Evolutionary conservation across 1,284 basidiomycete genomes (phyloP), one percentile per base, ranked within the genome.

Genomic region (Spongispora temasekensis): DNA sequence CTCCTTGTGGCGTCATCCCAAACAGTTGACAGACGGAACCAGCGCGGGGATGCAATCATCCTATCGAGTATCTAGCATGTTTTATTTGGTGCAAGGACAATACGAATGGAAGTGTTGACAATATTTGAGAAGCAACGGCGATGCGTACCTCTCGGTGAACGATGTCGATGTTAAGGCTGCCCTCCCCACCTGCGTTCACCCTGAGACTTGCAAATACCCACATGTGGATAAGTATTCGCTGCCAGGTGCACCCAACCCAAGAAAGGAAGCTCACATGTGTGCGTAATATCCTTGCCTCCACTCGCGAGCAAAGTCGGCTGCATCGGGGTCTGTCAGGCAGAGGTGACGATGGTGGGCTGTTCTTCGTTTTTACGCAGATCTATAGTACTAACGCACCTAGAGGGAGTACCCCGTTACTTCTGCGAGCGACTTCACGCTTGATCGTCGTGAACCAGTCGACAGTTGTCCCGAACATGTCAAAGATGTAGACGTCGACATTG

Each of bases 381-480:
- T n/a, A n/a, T n/a, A n/a, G n/a, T n/a, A n/a, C n/a, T n/a, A n/a
- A 53, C 50, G 27, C 6, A 75, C 71, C 65, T 60, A 9, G 55
- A n/a, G 51, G 23, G n/a, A 73, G 67, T 56, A 35, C 72, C 17
- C 17, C 70, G 61, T 65, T 72, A 67, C 67, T 71, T 71, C 63
- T 64, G 3, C 60, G 68, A 50, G 72, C 59, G 8, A 89, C 70
- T 52, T 82, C 77, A 5, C 72, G 68, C 5, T 75, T 73, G 17
- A 88, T 79, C 27, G 81, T 80, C 6, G 75, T 74, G 56, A 79
- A 77, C 86, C 86, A 89, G 65, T 88, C 83, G 15, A 87, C 84
- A 4, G 83, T 81, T 1, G 87, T 89, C 10, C 87, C 87, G 59
- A 88, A 84, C 8, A 85, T 81, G 61, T 90, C 88, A 64, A 89